Evolutionary conservation across 371 early-diverging fungal species (phyloP).

Genomic region (Mucor piriformis): DNA sequence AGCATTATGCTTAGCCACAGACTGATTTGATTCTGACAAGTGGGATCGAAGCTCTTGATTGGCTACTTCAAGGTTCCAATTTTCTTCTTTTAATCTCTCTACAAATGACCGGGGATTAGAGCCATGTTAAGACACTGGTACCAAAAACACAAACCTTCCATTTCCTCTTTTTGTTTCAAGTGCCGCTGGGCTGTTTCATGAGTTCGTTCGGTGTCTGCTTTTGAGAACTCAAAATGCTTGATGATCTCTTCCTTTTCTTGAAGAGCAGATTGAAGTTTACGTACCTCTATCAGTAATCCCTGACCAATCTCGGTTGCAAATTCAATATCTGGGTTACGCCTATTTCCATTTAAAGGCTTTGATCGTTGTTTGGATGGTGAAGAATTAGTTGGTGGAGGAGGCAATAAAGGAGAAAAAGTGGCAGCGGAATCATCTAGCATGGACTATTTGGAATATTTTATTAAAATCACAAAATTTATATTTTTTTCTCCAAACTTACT

Average conservation of each 20-base stretch:
- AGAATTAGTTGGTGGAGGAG: slow-evolving; percentile 39
- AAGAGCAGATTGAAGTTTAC: slow-evolving; percentile 47
- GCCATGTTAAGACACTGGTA: too few species aligned
- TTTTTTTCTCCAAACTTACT: neutral
- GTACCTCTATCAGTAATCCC: slow-evolving; percentile 50
- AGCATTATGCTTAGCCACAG: slow-evolving; percentile 48
- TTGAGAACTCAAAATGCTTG: slow-evolving; percentile 61
- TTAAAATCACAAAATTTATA: neutral
- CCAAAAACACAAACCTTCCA: slow-evolving; percentile 44
- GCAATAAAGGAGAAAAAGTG: slow-evolving; percentile 25
- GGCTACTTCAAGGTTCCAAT: slow-evolving; percentile 63
- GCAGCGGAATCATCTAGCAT: slow-evolving; percentile 1
- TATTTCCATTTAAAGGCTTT: slow-evolving; percentile 39
- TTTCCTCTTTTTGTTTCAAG: slow-evolving; percentile 47
- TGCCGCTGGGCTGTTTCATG: slow-evolving; percentile 43
- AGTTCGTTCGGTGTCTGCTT: slow-evolving; percentile 59
- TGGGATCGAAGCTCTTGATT: slow-evolving; percentile 60
- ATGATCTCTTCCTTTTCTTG: slow-evolving; percentile 68
- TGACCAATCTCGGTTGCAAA: slow-evolving; percentile 62
- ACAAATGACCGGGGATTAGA: slow-evolving; percentile 6
- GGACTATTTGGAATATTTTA: neutral
- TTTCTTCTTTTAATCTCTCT: slow-evolving; percentile 63
- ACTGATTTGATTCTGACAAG: slow-evolving; percentile 57
- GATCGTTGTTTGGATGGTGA: slow-evolving; percentile 46
- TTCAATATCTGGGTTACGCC: slow-evolving; percentile 55